Percentiles rank a stretch among this genome's conserved stretches.
Evolutionary conservation across 768 basidiomycete species (phyloP).

Genomic region (Boletus rufocinnamomeus): DNA sequence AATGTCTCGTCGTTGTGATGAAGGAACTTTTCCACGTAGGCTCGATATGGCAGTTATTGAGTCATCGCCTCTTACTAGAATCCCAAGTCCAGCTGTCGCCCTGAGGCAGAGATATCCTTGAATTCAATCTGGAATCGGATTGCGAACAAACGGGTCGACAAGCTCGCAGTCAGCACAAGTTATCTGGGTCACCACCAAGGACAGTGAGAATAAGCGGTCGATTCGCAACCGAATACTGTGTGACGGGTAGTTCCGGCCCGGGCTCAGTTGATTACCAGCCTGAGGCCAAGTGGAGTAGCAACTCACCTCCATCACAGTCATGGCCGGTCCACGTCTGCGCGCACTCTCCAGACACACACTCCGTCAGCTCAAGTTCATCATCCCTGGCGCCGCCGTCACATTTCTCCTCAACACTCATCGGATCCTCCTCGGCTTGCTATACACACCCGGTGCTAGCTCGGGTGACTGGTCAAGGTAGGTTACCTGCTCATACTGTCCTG

Average conservation of each 20-base stretch:
- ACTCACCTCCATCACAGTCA: conserved; percentile 7
- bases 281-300: neutral
- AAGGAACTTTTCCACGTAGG: neutral
- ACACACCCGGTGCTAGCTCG: conserved; percentile 32
- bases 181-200: neutral
- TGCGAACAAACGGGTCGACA: neutral
- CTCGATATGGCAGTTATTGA: conserved; percentile 19
- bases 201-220: neutral
- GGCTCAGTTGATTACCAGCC: conserved; percentile 12
- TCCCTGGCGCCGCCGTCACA: conserved; percentile 68
- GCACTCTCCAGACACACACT: conserved; percentile 51
- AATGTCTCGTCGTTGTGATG: neutral
- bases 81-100: neutral
- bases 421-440: conserved; percentile 47
- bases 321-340: conserved; percentile 21
- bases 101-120: neutral
- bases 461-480: conserved; percentile 55
- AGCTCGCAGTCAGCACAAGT: neutral
- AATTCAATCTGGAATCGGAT: neutral
- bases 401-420: conserved; percentile 60
- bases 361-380: conserved; percentile 72
- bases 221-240: conserved; percentile 6
- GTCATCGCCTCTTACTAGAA: neutral
- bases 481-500: neutral
- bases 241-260: conserved; percentile 14